Conservation (phyloP, 2,329 filamentous ascomycete species). For the Cladosporium velox region DNA sequence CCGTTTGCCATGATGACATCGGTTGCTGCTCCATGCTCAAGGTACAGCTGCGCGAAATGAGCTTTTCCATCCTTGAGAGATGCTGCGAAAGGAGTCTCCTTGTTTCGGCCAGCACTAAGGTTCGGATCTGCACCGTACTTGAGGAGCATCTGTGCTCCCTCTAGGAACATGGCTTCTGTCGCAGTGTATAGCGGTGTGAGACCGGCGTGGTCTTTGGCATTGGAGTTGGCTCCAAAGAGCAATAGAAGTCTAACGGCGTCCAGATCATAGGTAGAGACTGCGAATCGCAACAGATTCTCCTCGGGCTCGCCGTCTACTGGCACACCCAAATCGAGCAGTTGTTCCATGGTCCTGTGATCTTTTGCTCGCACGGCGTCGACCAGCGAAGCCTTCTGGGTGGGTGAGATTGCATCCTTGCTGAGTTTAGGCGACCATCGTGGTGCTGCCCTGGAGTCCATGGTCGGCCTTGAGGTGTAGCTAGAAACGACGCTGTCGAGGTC, state of each 20-base stretch:
- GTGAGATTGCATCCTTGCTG: slow-evolving; percentile 29
- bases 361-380: slow-evolving; percentile 38
- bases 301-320: slow-evolving; percentile 25
- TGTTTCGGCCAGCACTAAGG: slow-evolving; percentile 51
- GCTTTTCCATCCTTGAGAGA: slow-evolving; percentile 55
- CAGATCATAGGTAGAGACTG: slow-evolving; percentile 33
- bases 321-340: slow-evolving; percentile 33
- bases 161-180: slow-evolving; percentile 51
- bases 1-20: slow-evolving; percentile 57
- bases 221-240: slow-evolving; percentile 60
- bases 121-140: slow-evolving; percentile 66
- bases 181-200: slow-evolving; percentile 61
- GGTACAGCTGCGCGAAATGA: slow-evolving; percentile 60
- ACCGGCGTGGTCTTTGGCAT: slow-evolving; percentile 61
- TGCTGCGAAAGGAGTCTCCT: slow-evolving; percentile 58
- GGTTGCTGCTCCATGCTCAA: slow-evolving; percentile 63
- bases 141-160: slow-evolving; percentile 60
- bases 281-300: slow-evolving; percentile 28
- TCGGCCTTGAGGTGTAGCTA: slow-evolving; percentile 1
- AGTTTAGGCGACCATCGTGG: slow-evolving; percentile 7
- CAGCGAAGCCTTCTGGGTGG: slow-evolving; percentile 43
- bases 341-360: slow-evolving; percentile 33
- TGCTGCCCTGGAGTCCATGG: slow-evolving; percentile 5
- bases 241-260: slow-evolving; percentile 56
- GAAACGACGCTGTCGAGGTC: slow-evolving; percentile 8